Evolutionary conservation across 2,329 filamentous ascomycete genomes (phyloP), one percentile per base, ranked within the genome.

Genomic region (Pestalotiopsis sp.): DNA sequence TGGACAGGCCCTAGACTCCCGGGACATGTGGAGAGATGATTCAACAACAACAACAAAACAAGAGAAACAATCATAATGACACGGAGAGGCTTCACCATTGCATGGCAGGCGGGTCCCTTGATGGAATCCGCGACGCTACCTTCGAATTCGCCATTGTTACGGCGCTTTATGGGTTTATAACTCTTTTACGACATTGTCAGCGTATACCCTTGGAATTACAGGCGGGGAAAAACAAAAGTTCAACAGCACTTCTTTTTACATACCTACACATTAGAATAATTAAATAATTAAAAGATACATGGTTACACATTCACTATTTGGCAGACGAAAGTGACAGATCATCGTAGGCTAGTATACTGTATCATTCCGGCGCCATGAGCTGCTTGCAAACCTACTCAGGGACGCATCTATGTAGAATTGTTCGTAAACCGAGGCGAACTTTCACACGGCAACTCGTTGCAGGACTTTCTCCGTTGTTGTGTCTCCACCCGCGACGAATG

Each of bases 1-100:
- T 57, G 13, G 63, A 66, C 61, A 20, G 36, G n/a, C 14, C n/a
- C 39, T 64, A 62, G 60, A 64, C n/a, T 49, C 7, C 31, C 14
- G 7, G 36, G 36, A 41, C 1, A 41, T 4, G 2, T 14, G 1
- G 52, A 58, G 9, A n/a, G 52, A 6, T 25, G 52, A 45, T 9
- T 31, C 3, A 41, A 41, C 17, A 45, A 17, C 14, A 13, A 45
- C 41, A 17, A 52, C 14, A 52, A 9, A 17, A 52, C n/a, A 12
- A 36, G 31, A 36, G 31, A 36, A 36, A 36, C 31, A 36, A 36
- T 36, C 31, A 36, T 36, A 36, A 36, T 36, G 31, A 36, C 1
- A 36, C 7, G 31, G 31, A 36, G 31, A 36, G 6, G 17, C 45
- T 52, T 52, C 45, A 52, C 17, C 3, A n/a, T 52, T 52, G 45